Base-by-base conservation (phyloP, 345 rosid genomes). In the Linum trigynum region DNA sequence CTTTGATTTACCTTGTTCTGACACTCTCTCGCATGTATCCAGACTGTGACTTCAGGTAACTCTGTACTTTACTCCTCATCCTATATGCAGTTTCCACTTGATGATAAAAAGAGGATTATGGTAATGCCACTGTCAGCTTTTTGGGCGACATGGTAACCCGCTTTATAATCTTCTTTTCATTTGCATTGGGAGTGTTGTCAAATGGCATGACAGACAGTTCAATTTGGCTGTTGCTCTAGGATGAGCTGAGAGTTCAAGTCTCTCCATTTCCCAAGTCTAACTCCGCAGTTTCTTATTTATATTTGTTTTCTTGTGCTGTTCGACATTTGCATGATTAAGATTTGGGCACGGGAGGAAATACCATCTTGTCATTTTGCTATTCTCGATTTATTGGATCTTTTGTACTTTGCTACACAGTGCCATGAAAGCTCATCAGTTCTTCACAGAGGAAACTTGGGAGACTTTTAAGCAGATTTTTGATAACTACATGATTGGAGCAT, bases 221-320 rank as follows among this genome's bases (percentile, higher is more conserved):
- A 64, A 65, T 48, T 67, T 63, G 75, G 84, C 97, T 94, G 95
- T 90, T 80, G 89, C 85, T 88, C 86, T 75, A 70, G 79, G 77
- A 77, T 76, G 82, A 88, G 95, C 84, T 90, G 97, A 86, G 97
- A 94, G 99, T 94, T 94, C 99, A 79, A 89, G 76, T 85, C 96
- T 89, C 92, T 89, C 92, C 96, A 84, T 89, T 83, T 83, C 96
- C 96, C 92, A 78, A 81, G 68, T 72, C 66, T 65, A 38, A 56
- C 67, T 16, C 38, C 64, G 66, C 5, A 45, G 7, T 45, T 45
- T 45, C 57, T 35, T 67, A 66, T 14, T 3, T 57, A 42, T 66
- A 61, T 55, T 64, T 72, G 66, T 66, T 64, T 42, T 60, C n/a
- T 53, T 55, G 60, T 45, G 61, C 38, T 53, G n/a, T 41, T 45